These are phyloP conservation scores for Petasospora fabianii DNA, from an alignment of 1,139 yeast genomes.

Conservation along the genomic window DNA sequence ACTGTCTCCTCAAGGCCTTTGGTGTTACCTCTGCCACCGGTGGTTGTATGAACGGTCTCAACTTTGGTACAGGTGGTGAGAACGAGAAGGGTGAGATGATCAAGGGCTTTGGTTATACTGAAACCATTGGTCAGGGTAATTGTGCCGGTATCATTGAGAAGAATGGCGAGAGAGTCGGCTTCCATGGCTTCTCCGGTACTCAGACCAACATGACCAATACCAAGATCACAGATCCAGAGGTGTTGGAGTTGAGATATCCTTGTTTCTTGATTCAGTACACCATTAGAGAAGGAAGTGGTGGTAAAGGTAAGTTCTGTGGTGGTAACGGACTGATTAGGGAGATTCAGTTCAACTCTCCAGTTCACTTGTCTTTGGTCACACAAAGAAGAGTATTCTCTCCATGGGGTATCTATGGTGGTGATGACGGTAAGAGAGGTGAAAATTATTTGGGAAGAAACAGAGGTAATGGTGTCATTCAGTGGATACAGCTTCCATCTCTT, in stretches of 20 bases:
- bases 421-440: conserved; percentile 29
- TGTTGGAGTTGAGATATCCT: conserved; percentile 38
- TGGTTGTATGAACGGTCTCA: conserved; percentile 43
- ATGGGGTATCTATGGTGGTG: conserved; percentile 32
- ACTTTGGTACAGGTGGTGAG: conserved; percentile 40
- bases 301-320: conserved; percentile 37
- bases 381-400: conserved; percentile 33
- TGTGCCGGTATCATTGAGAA: conserved; percentile 30
- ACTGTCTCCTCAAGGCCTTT: conserved; percentile 40
- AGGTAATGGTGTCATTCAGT: conserved; percentile 27
- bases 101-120: conserved; percentile 39
- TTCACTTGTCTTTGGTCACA: conserved; percentile 29
- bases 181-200: conserved; percentile 40
- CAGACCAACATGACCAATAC: conserved; percentile 47
- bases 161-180: conserved; percentile 32
- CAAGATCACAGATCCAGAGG: conserved; percentile 41
- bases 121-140: conserved; percentile 44
- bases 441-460: conserved; percentile 30
- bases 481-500: conserved; percentile 29
- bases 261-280: conserved; percentile 32
- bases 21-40: conserved; percentile 42
- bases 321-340: conserved; percentile 36
- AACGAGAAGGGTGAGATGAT: conserved; percentile 29
- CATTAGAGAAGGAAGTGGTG: conserved; percentile 36
- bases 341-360: conserved; percentile 32